Percentiles rank a stretch among this genome's conserved stretches.
These are phyloP conservation scores for Brassica incana DNA, from an alignment of 345 rosid genomes.

Conservation along the genomic window DNA sequence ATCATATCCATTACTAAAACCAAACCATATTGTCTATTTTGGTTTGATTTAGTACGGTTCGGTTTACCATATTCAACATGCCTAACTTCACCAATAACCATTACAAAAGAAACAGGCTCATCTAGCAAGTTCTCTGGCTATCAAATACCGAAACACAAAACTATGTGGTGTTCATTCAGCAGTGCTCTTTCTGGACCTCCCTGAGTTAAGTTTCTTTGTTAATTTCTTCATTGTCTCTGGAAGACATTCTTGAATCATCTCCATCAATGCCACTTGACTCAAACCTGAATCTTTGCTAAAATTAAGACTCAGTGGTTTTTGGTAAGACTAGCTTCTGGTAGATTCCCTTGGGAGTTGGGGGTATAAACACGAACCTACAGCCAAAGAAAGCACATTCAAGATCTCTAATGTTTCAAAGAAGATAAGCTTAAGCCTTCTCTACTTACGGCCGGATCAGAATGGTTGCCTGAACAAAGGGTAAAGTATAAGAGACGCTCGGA, in stretches of 20 bases:
- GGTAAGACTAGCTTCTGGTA: constrained; percentile 73
- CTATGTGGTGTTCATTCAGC: constrained; percentile 79
- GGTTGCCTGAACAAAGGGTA: constrained; percentile 82
- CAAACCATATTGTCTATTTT: no score
- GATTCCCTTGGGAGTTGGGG: constrained; percentile 50
- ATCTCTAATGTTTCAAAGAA: background rate
- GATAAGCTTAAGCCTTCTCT: constrained; percentile 6
- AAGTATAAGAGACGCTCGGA: constrained; percentile 79
- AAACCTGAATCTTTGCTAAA: constrained; percentile 73
- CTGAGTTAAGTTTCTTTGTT: constrained; percentile 53
- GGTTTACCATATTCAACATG: no score
- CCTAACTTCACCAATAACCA: constrained; percentile 8
- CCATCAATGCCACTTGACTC: constrained; percentile 52
- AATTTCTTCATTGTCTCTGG: constrained; percentile 55
- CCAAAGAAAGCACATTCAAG: constrained; percentile 12
- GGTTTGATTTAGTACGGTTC: no score
- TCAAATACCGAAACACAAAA: constrained; percentile 80
- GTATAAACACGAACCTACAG: constrained; percentile 75
- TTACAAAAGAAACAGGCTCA: constrained; percentile 33
- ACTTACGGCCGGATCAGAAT: constrained; percentile 93
- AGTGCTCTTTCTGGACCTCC: constrained; percentile 67
- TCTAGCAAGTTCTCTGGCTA: constrained; percentile 71
- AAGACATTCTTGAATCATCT: constrained; percentile 69
- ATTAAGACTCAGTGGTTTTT: constrained; percentile 59
- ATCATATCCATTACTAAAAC: no score